A percentile compares a stretch with the other conserved stretches of the same genome.
These are phyloP conservation scores for Amauroascus verrucosus DNA, from an alignment of 2,329 filamentous ascomycete species.

Conservation along the genomic window DNA sequence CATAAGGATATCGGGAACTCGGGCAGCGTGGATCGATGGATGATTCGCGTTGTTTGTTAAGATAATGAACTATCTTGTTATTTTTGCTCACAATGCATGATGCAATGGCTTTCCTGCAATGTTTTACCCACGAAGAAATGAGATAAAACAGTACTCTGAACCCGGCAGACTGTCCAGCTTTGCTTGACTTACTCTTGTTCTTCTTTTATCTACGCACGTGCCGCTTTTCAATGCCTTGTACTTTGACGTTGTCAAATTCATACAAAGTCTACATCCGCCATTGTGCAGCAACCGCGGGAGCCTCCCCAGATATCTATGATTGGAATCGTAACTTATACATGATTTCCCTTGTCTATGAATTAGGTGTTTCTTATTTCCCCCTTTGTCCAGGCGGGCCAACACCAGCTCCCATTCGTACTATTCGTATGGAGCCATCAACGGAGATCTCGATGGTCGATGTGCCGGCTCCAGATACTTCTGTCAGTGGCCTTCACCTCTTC, in stretches of 20 bases:
- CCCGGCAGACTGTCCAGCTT: background rate
- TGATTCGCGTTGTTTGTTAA: slow-evolving; percentile 1
- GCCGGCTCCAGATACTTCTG: background rate
- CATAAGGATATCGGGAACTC: background rate
- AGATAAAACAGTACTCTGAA: slow-evolving; percentile 1
- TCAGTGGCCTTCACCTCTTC: background rate
- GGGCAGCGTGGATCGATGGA: background rate
- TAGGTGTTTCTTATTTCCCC: background rate
- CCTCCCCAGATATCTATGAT: slow-evolving; percentile 8
- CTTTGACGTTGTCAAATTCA: background rate
- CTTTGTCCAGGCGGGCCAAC: slow-evolving; percentile 1
- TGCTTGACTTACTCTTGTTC: background rate
- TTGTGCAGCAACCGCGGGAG: slow-evolving; percentile 1
- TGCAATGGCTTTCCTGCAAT: slow-evolving; percentile 7
- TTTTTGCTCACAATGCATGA: slow-evolving; percentile 8
- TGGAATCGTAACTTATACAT: slow-evolving; percentile 8
- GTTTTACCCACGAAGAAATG: background rate
- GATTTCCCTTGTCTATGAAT: background rate
- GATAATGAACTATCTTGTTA: background rate
- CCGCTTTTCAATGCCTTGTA: background rate
- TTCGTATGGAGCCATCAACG: background rate
- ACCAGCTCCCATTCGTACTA: background rate
- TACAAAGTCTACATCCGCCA: slow-evolving; percentile 3
- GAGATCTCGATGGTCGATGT: slow-evolving; percentile 6
- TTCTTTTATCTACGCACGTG: background rate